These are phyloP conservation scores for Colletotrichum liaoningense DNA, from an alignment of 2,329 filamentous ascomycete species.

Conservation along the genomic window DNA sequence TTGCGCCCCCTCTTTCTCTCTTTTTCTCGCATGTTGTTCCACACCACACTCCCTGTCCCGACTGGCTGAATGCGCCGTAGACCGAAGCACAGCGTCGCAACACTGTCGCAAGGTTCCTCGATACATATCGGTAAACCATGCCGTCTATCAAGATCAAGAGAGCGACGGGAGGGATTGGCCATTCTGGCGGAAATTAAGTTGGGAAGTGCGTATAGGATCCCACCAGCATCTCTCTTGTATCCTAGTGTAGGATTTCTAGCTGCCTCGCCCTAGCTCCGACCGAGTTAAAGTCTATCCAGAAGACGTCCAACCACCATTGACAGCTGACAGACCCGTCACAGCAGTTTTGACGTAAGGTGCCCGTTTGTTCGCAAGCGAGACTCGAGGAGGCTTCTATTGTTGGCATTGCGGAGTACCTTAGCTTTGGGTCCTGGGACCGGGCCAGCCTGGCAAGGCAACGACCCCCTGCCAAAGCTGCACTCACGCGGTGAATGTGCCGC, in stretches of 20 bases:
- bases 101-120: conserved; percentile 1
- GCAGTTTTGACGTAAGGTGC: conserved; percentile 20
- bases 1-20: not conserved
- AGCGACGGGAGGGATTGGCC: not conserved
- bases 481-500: conserved; percentile 8
- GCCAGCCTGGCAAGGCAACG: conserved; percentile 34
- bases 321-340: not conserved
- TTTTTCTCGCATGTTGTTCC: not conserved
- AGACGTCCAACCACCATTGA: not conserved
- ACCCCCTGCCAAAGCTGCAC: conserved; percentile 13
- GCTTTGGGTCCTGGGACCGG: conserved; percentile 11
- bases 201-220: conserved; percentile 16
- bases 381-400: conserved; percentile 31
- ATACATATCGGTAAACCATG: not conserved
- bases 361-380: not conserved
- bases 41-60: not conserved
- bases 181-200: conserved; percentile 4
- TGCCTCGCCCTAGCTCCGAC: conserved; percentile 4
- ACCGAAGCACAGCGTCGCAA: conserved; percentile 19
- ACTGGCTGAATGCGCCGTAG: not conserved
- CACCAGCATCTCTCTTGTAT: not conserved
- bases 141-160: not conserved
- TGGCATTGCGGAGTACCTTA: conserved; percentile 26
- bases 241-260: not conserved
- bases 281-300: conserved; percentile 20